Evolutionary conservation across 176 grass and related monocot species (phyloP).

Genomic region (Areca catechu): DNA sequence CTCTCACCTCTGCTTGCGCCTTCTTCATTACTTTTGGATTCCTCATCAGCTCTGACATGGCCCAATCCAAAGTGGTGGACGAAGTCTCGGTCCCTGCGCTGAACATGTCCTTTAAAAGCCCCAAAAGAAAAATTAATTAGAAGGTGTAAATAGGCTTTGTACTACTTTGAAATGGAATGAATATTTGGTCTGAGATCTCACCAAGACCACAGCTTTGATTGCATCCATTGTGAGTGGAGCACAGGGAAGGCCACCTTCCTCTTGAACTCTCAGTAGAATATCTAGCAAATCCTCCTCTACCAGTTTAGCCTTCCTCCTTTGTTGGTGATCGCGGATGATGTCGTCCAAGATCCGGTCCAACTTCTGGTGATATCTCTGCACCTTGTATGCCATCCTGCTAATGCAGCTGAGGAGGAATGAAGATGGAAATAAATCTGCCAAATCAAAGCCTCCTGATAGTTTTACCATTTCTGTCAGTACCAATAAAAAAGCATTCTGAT

Average conservation of each 20-base stretch:
- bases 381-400: slow-evolving; percentile 13
- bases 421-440: slow-evolving; percentile 32
- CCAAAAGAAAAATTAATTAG: no score
- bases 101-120: no score
- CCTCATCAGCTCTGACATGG: no score
- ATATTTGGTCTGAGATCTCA: slow-evolving; percentile 1
- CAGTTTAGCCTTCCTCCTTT: no score
- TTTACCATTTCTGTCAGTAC: slow-evolving; percentile 10
- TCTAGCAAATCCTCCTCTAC: slow-evolving; percentile 19
- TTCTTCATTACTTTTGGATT: no score
- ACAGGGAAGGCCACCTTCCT: slow-evolving; percentile 15
- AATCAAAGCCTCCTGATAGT: slow-evolving; percentile 15
- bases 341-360: slow-evolving; percentile 20
- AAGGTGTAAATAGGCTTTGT: no score
- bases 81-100: no score
- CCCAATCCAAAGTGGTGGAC: no score
- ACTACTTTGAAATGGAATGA: no score
- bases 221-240: slow-evolving; percentile 17
- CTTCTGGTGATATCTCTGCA: slow-evolving; percentile 16
- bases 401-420: slow-evolving; percentile 11
- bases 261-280: slow-evolving; percentile 28
- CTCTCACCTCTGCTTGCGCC: slow-evolving; percentile 11
- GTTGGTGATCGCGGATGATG: slow-evolving; percentile 21
- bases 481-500: slow-evolving; percentile 16
- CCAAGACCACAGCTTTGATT: slow-evolving; percentile 25